A percentile compares a stretch with the other conserved stretches of the same genome.
Conservation (phyloP, 352 stramenopile species). For the Pythium volutum region DNA sequence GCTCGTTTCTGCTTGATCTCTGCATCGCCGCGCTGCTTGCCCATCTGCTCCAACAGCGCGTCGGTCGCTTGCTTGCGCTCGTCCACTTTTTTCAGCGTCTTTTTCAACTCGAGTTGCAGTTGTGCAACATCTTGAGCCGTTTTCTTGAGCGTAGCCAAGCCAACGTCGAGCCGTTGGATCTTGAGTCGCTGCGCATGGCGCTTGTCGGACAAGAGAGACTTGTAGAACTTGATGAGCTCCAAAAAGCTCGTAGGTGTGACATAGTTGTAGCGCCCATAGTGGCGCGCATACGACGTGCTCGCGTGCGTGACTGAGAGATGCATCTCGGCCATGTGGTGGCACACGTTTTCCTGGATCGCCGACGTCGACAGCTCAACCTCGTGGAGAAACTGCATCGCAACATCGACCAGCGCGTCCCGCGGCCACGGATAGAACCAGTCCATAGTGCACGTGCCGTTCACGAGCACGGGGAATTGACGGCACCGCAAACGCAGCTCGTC, state of each 20-base stretch:
- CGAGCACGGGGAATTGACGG: conserved; percentile 76
- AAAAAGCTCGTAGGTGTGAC: conserved; percentile 92
- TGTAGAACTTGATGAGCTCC: conserved; percentile 92
- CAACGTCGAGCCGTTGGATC: conserved; percentile 83
- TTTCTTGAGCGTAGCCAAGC: conserved; percentile 81
- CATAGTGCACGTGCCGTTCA: conserved; percentile 68
- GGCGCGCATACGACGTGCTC: conserved; percentile 72
- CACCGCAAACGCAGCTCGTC: conserved; percentile 66
- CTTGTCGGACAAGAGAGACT: conserved; percentile 61
- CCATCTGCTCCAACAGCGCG: conserved; percentile 84
- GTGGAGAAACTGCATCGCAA: conserved; percentile 84
- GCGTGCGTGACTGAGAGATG: conserved; percentile 83
- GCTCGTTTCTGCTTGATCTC: conserved; percentile 84
- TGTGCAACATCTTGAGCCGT: conserved; percentile 73
- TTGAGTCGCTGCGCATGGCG: conserved; percentile 50
- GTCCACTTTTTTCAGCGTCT: conserved; percentile 90
- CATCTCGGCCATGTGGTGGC: conserved; percentile 92
- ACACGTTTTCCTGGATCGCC: conserved; percentile 89
- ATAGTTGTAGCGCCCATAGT: conserved; percentile 87
- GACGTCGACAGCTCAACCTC: conserved; percentile 60
- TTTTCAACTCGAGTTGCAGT: conserved; percentile 81
- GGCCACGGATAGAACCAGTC: conserved; percentile 93
- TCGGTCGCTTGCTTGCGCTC: conserved; percentile 89
- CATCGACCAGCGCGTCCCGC: conserved; percentile 82
- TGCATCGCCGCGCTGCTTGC: conserved; percentile 85